These are phyloP conservation scores for Rhododendron kiyosumense DNA, from an alignment of 148 eudicot species.

Conservation along the genomic window DNA sequence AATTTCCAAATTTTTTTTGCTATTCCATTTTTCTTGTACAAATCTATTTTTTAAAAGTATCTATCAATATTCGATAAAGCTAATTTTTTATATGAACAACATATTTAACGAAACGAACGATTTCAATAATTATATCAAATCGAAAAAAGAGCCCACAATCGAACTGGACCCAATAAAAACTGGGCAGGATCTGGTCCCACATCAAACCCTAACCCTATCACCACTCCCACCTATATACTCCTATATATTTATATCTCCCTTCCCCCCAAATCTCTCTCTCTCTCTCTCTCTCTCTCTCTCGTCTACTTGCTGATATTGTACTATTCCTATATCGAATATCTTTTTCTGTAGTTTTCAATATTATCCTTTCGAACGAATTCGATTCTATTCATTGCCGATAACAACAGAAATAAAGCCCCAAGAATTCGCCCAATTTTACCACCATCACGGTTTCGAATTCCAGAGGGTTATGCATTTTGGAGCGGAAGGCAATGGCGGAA, in stretches of 20 bases:
- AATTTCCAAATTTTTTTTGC: too few relatives aligned
- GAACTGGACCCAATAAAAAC: too few relatives aligned
- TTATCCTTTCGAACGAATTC: neutral
- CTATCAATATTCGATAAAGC: too few relatives aligned
- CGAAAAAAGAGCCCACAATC: too few relatives aligned
- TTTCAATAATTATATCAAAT: too few relatives aligned
- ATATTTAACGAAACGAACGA: too few relatives aligned
- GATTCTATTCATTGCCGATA: neutral
- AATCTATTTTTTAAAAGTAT: too few relatives aligned
- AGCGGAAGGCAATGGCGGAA: constrained; percentile 38
- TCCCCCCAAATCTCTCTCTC: neutral
- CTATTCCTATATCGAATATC: neutral
- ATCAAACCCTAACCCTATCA: constrained; percentile 9
- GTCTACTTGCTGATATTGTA: neutral
- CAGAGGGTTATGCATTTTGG: constrained; percentile 19
- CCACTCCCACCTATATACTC: neutral
- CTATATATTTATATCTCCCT: too few relatives aligned
- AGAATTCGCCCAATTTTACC: constrained; percentile 15
- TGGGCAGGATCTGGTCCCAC: neutral
- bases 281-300: neutral
- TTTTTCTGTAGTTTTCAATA: neutral
- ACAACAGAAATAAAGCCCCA: constrained; percentile 14
- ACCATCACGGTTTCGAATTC: neutral
- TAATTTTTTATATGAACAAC: fast-evolving
- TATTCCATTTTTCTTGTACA: too few relatives aligned